Evolutionary conservation across 441 rosid species (phyloP).

Genomic region (Eruca vesicaria): DNA sequence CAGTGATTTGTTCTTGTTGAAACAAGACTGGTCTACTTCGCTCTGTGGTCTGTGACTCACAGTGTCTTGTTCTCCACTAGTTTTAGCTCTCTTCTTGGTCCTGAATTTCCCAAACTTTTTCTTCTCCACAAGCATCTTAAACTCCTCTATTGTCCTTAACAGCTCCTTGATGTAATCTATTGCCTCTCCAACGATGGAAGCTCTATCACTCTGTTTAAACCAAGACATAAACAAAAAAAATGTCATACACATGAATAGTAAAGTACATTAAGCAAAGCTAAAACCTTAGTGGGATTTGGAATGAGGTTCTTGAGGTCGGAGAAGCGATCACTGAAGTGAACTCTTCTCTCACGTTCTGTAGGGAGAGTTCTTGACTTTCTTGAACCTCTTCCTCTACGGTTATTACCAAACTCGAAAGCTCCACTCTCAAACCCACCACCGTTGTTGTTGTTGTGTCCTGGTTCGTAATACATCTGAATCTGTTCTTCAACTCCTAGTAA

Average conservation of each 20-base stretch:
- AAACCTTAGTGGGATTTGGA: slow-evolving; percentile 84
- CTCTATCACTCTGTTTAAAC: slow-evolving; percentile 60
- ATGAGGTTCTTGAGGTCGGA: slow-evolving; percentile 51
- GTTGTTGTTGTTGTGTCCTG: slow-evolving; percentile 33
- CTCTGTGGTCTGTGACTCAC: slow-evolving; percentile 34
- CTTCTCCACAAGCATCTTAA: slow-evolving; percentile 72
- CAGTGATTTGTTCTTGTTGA: slow-evolving; percentile 46
- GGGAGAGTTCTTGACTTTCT: slow-evolving; percentile 55
- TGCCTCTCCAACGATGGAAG: slow-evolving; percentile 78
- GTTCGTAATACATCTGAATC: slow-evolving; percentile 36
- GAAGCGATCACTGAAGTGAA: slow-evolving; percentile 57
- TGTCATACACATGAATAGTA: neutral
- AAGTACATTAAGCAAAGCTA: neutral
- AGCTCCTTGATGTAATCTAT: slow-evolving; percentile 88
- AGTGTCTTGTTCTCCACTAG: slow-evolving; percentile 34
- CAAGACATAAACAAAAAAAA: neutral
- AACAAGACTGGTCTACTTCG: slow-evolving; percentile 48
- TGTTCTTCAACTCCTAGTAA: slow-evolving; percentile 41
- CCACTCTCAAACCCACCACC: slow-evolving; percentile 50
- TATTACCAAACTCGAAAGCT: slow-evolving; percentile 49
- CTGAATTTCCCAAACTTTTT: slow-evolving; percentile 63
- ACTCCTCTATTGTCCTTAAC: slow-evolving; percentile 59
- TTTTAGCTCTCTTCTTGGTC: slow-evolving; percentile 52
- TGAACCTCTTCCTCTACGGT: slow-evolving; percentile 47
- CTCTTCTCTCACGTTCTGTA: slow-evolving; percentile 78